These are phyloP conservation scores for Ostreobium quekettii DNA, from an alignment of 139 green algal genomes.

Conservation along the genomic window DNA sequence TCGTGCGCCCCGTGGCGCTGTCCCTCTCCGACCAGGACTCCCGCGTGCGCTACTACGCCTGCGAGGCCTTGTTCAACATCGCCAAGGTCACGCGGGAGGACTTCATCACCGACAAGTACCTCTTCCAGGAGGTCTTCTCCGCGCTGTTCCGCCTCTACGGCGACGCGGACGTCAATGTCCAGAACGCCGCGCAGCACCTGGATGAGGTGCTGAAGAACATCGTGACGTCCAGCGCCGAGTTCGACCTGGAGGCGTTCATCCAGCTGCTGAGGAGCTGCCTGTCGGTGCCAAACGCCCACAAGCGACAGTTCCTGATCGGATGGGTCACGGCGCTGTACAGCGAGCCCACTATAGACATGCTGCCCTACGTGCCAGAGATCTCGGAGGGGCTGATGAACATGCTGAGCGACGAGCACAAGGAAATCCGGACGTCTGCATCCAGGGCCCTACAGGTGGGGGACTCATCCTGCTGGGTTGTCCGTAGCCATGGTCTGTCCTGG, in stretches of 20 bases:
- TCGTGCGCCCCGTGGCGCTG: conserved; percentile 80
- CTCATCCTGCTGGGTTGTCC: no score
- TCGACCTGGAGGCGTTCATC: conserved; percentile 78
- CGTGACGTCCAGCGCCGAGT: conserved; percentile 34
- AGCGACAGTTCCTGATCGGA: conserved; percentile 72
- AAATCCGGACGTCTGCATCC: conserved; percentile 53
- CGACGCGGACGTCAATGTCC: conserved; percentile 73
- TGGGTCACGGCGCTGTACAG: conserved; percentile 82
- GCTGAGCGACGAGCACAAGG: conserved; percentile 61
- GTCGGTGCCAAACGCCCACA: conserved; percentile 68
- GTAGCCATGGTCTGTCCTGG: no score
- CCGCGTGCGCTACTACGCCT: conserved; percentile 89
- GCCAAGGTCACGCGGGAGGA: conserved; percentile 71
- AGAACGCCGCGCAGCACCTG: conserved; percentile 85
- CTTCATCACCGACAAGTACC: conserved; percentile 59
- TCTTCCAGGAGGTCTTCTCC: conserved; percentile 88
- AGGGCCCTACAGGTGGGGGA: conserved; percentile 41
- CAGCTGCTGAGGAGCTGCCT: conserved; percentile 71
- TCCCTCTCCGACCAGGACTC: conserved; percentile 74
- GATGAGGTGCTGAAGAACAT: conserved; percentile 89
- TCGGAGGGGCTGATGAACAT: conserved; percentile 84
- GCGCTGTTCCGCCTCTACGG: conserved; percentile 80
- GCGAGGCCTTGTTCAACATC: conserved; percentile 95
- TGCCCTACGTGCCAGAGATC: conserved; percentile 76
- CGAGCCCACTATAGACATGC: conserved; percentile 83